Percentiles rank a stretch among this genome's conserved stretches.
Conservation (phyloP, 768 basidiomycete species). For the Roridomyces roridus region DNA sequence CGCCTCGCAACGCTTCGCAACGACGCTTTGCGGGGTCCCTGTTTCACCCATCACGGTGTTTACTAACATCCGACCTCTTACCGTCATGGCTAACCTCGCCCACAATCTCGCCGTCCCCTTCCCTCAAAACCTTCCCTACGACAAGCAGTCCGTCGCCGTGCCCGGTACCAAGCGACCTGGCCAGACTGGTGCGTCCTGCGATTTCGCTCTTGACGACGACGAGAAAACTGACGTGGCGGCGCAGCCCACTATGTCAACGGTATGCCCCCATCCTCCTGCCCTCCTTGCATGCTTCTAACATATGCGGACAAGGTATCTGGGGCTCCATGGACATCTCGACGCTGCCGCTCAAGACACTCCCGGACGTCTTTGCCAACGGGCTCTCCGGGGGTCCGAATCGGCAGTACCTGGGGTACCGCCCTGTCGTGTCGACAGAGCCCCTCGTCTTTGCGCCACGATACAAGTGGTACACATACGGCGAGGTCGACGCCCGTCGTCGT, state of each 20-base stretch:
- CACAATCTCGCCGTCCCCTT: too few species aligned
- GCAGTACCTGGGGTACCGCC: conserved; percentile 72
- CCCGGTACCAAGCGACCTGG: conserved; percentile 85
- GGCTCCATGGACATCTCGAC: conserved; percentile 52
- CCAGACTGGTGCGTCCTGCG: conserved; percentile 65
- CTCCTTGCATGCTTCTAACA: too few species aligned
- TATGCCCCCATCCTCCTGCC: conserved; percentile 28
- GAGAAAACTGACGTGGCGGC: neutral
- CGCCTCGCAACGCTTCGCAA: too few species aligned
- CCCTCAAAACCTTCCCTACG: conserved; percentile 45
- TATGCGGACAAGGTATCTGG: conserved; percentile 25
- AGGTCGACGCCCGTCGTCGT: conserved; percentile 75
- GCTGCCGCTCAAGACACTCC: conserved; percentile 51
- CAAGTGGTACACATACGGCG: conserved; percentile 78
- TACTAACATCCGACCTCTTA: too few species aligned
- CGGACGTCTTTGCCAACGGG: conserved; percentile 74
- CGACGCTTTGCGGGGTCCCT: too few species aligned
- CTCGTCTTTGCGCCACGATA: conserved; percentile 72
- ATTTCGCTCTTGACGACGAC: neutral
- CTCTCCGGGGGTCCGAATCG: conserved; percentile 53
- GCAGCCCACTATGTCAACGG: conserved; percentile 79
- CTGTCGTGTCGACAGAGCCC: conserved; percentile 66
- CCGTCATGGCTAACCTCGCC: too few species aligned
- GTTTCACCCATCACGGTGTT: too few species aligned
- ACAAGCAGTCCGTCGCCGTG: conserved; percentile 70